Evolutionary conservation across 192 early-diverging fungal genomes (phyloP), one percentile per base, ranked within the genome.

Genomic region (Mortierella alpina): DNA sequence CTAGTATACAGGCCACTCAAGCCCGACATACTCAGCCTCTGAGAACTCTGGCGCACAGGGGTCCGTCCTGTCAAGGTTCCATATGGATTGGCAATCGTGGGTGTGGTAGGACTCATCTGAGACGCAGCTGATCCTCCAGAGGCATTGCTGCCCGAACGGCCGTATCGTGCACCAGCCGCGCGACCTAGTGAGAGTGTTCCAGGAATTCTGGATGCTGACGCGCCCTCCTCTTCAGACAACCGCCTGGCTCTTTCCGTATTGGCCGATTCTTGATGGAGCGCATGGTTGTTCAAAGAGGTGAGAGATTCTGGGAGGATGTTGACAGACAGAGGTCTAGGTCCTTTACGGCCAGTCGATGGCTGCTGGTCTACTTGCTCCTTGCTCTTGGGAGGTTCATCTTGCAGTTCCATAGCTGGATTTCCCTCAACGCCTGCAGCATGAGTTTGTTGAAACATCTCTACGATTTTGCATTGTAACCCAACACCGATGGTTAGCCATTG

Each of bases 231-330:
- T 12, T 79, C 75, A 4, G 69, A 71, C 0, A 79, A 18, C 1
- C 69, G 47, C 17, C 75, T 58, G 7, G 63, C 59, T 67, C 75
- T 22, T 46, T 79, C 75, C 6, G 42, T 45, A 0, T 53, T 46
- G n/a, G 50, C 41, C 0, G 47, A 11, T 11, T 75, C 73, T 13
- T 72, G 68, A 6, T 63, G 58, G 10, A 61, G 45, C 7, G 77
- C 65, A 44, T 72, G 65, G 49, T 80, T 80, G 46, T 72, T 80
- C 12, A 80, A 18, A n/a, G 65, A 59, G 7, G 77, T 80, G 0
- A 80, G 55, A 9, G 77, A 72, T n/a, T 80, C 77, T 31, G 77
- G 77, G 14, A 77, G 62, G 53, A 77, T 77, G 44, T 77, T 77
- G 60, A 59, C 62, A 18, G 74, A 77, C 17, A 55, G 50, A 5